Evolutionary conservation across 495 filamentous ascomycete species (phyloP), one percentile per base, ranked within the genome.

Genomic region (Tuber melanosporum): DNA sequence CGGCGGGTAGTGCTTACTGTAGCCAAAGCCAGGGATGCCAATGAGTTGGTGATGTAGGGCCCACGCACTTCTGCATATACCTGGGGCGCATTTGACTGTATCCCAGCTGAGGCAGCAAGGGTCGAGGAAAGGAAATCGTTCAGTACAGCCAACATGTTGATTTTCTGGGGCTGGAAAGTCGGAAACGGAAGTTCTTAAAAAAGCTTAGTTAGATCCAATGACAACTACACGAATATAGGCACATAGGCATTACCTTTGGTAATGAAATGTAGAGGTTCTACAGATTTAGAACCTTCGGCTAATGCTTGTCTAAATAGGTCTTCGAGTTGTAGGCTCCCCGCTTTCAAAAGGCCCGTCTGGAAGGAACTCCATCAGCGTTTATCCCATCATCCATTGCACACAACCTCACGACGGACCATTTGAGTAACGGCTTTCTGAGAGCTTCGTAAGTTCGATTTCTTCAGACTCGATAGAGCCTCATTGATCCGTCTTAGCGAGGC

Each of bases 231-330:
- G 71, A 71, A 41, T 5, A 41, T 5, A 17, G 43, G 47, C 20
- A 32, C 47, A 71, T 10, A 10, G n/a, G 57, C 32, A n/a, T 32
- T 66, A 88, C 92, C 88, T 84, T 97, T 98, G n/a, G 92, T 97
- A 80, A 98, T 90, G 82, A 92, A 98, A 81, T 97, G 92, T 66
- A 98, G 85, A 10, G 96, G 94, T 79, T 99, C 95, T 45, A 98
- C 89, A 2, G 91, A 88, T 73, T 88, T 87, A 12, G 91, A 88
- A 32, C 93, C 90, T 79, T 96, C 91, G 43, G 88, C 88, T 49
- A 98, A 85, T 73, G 92, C 86, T 76, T 91, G 89, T 75, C 93
- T 89, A 84, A 97, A 93, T 71, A 93, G 85, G 57, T 90, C 91
- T 84, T 98, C 94, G 22, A 99, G 87, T 82, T 93, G 91, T 26